Percentiles rank a stretch among this genome's conserved stretches.
These are phyloP conservation scores for Phtheirospermum japonicum DNA, from an alignment of 257 asterid species.

Conservation along the genomic window DNA sequence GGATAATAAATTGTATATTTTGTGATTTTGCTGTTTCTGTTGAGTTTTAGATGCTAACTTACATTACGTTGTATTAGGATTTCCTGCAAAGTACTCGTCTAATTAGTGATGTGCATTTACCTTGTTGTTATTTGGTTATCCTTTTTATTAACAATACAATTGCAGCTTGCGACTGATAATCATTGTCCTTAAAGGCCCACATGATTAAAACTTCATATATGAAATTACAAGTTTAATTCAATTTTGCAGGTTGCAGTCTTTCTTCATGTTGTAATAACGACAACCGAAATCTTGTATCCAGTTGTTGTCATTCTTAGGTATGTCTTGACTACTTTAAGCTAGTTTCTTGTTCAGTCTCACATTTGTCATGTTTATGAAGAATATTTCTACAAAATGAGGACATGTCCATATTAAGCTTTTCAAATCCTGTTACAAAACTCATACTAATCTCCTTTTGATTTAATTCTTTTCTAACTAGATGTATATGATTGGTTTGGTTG, in stretches of 20 bases:
- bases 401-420: neutral
- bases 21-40: slow-evolving; percentile 9
- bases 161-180: slow-evolving; percentile 13
- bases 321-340: slow-evolving; percentile 29
- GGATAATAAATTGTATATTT: slow-evolving; percentile 7
- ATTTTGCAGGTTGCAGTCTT: slow-evolving; percentile 65
- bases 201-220: neutral
- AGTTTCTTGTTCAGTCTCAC: slow-evolving; percentile 12
- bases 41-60: slow-evolving; percentile 6
- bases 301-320: slow-evolving; percentile 87
- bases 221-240: slow-evolving; percentile 13
- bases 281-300: slow-evolving; percentile 73
- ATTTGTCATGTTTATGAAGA: slow-evolving; percentile 8
- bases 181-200: slow-evolving; percentile 19
- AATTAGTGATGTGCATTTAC: slow-evolving; percentile 15
- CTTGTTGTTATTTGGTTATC: slow-evolving; percentile 5
- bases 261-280: slow-evolving; percentile 65
- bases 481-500: slow-evolving; percentile 1
- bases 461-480: slow-evolving; percentile 4
- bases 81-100: slow-evolving; percentile 11
- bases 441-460: neutral
- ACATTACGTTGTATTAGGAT: slow-evolving; percentile 1
- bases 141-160: slow-evolving; percentile 7
- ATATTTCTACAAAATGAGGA: slow-evolving; percentile 1
- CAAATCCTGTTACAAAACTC: neutral